Base-by-base conservation (phyloP, 305 asterid species). In the Lippia alba region DNA sequence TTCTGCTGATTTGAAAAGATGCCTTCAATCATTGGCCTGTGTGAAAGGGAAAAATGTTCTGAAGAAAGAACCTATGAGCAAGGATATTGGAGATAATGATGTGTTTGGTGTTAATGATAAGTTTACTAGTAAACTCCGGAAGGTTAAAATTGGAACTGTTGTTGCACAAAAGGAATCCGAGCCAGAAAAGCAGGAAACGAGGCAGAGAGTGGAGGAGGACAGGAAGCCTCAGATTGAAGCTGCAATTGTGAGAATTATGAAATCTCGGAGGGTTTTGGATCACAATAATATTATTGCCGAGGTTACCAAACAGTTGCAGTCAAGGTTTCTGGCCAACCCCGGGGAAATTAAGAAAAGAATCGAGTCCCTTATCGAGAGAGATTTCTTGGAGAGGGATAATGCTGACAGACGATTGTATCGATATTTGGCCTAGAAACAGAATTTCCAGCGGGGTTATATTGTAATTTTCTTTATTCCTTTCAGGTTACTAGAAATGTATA, bases 151-250 rank as follows among this genome's bases (percentile, higher is more conserved):
- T 0, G 88, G 88, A 18, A 83, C 83, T 0, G 85, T 82, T 32
- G 88, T 72, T 18, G 88, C 88, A 4, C 88, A 85, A 24, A 85
- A 80, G 73, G 90, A 82, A 61, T 74, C 88, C 0, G 86, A 85
- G 77, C 86, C 88, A 2, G 91, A 83, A 54, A 85, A 81, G 75
- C 91, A 83, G 48, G 88, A 85, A 69, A 85, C 91, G 0, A 73
- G 87, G 11, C 88, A 83, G 78, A 81, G 85, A 55, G 91, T 83
- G 59, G 88, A 85, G 65, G 88, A 85, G 76, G 91, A 81, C 24
- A 40, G 88, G 20, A 85, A 85, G 45, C 86, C 87, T 3, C 87
- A 85, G 78, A 85, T 85, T 0, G 87, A 85, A 70, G 86, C 87
- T 53, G 86, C 86, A 14, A 70, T 85, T 3, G 84, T 82, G 6